Evolutionary conservation across 257 asterid species (phyloP), one percentile per base, ranked within the genome.

Genomic region (Solanum okadae): DNA sequence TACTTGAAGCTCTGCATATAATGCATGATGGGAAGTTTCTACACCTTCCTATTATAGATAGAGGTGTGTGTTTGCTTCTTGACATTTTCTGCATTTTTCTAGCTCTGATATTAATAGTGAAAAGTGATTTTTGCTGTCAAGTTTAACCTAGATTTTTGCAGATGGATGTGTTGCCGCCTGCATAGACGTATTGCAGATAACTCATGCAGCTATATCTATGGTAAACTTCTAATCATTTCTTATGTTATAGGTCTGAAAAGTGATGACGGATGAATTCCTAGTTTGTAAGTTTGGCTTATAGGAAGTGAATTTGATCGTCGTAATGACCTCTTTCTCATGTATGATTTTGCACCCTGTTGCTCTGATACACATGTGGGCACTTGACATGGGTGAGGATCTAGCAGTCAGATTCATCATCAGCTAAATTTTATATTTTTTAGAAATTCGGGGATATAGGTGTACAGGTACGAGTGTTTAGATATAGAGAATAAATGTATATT

Each of bases 1-100:
- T 96, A 88, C 98, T 96, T 84, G 98, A 95, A 90, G 98, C 98
- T 7, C 91, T 96, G 90, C 98, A 96, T 93, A 90, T 95, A 90
- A 96, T 96, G 98, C 99, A 94, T 89, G 98, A 96, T 88, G 95
- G 96, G 67, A 95, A 92, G 88, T 96, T 96, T 73, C 91, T 96
- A 84, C 98, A 96, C 92, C 96, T 96, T 91, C 99, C 98, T 16
- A 98, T 96, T 86, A 88, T 94, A 68, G 98, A 95, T 85, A 93
- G 94, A 94, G 98, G 98, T 95, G 87, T 90, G 89, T 70, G 82
- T 88, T 72, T 44, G 68, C 84, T 31, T 86, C 72, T 29, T 29
- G 63, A 56, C n/a, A 37, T 86, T 68, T 68, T 67, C 44, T 18
- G 27, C 38, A 31, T 68, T 68, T 67, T 65, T 23, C 12, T 29